A percentile compares a stretch with the other conserved stretches of the same genome.
Evolutionary conservation across 139 green algal genomes (phyloP).

Genomic region (Yamagishiella unicocca): DNA sequence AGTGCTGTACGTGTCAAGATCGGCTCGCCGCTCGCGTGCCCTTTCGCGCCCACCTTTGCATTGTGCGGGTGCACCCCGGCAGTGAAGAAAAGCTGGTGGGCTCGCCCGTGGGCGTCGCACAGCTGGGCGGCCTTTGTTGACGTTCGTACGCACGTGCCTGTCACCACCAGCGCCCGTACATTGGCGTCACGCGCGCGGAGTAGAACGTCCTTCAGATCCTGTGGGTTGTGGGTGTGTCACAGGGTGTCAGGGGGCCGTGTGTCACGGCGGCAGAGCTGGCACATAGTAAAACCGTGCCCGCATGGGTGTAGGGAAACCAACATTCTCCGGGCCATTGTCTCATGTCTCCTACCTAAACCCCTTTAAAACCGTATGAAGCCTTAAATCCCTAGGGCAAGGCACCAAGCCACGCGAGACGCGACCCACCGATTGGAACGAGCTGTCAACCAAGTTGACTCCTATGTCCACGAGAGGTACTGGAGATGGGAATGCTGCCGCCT

Average conservation of each 20-base stretch:
- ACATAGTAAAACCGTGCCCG: neutral
- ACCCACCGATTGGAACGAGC: conserved; percentile 58
- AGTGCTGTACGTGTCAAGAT: too few relatives aligned
- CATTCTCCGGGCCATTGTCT: too few relatives aligned
- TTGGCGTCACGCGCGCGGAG: conserved; percentile 51
- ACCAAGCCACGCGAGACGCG: too few relatives aligned
- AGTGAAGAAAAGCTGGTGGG: conserved; percentile 77
- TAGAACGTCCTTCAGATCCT: conserved; percentile 75
- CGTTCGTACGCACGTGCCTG: conserved; percentile 61
- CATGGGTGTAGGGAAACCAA: too few relatives aligned
- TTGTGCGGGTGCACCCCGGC: conserved; percentile 84
- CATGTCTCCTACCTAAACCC: too few relatives aligned
- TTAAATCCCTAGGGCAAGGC: too few relatives aligned
- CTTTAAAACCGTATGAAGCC: too few relatives aligned
- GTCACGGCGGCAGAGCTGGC: too few relatives aligned
- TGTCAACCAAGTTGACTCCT: conserved; percentile 74
- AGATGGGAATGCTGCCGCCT: conserved; percentile 28
- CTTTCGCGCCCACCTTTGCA: conserved; percentile 71
- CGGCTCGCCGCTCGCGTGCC: too few relatives aligned
- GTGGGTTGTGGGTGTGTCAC: neutral
- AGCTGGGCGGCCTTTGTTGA: conserved; percentile 51
- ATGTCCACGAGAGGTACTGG: conserved; percentile 71
- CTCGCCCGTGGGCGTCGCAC: conserved; percentile 15
- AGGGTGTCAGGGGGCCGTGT: too few relatives aligned
- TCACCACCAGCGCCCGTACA: conserved; percentile 65